Evolutionary conservation across 352 stramenopile species (phyloP), one percentile per base, ranked within the genome.

Genomic region (Thalassiosira hispida): DNA sequence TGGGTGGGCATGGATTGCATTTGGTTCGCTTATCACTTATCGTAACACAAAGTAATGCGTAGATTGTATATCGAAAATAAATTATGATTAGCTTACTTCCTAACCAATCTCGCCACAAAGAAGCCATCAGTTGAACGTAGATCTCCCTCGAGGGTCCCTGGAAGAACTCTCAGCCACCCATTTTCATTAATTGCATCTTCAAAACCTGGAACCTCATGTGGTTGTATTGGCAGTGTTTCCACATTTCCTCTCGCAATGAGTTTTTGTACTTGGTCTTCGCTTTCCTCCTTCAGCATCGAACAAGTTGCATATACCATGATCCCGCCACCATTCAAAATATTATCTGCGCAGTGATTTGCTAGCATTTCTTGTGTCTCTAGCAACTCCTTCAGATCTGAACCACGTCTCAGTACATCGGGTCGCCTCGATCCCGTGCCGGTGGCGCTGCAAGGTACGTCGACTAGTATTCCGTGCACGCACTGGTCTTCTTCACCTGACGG

Each of bases 221-320:
- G 49, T 66, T 68, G 9, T 57, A 93, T 89, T 16, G 84, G 86
- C 46, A 92, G 60, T 47, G 79, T 91, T 68, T 89, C 76, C 22
- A 93, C 29, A 31, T 73, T 77, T 23, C 64, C 77, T 35, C 68
- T 70, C 35, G 69, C 71, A 9, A 93, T 63, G 4, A 93, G 73
- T 61, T 79, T 84, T 47, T 87, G 23, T 27, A 93, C 67, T 71
- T 92, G 86, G 47, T 84, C 92, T 86, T 98, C 96, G 69, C 97
- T 96, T 81, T 98, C 96, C 72, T 95, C 93, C 71, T 95, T 92
- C 69, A 98, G 95, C 60, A 98, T 93, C 1, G 96, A 98, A 71
- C 96, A 98, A 27, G 96, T 98, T 46, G 96, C 97, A 84, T 98
- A 98, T 18, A 97, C 94, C 23, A 98, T 89, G 22, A 98, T 64